These are phyloP conservation scores for Neltuma alba DNA, from an alignment of 306 rosid genomes.

Conservation along the genomic window DNA sequence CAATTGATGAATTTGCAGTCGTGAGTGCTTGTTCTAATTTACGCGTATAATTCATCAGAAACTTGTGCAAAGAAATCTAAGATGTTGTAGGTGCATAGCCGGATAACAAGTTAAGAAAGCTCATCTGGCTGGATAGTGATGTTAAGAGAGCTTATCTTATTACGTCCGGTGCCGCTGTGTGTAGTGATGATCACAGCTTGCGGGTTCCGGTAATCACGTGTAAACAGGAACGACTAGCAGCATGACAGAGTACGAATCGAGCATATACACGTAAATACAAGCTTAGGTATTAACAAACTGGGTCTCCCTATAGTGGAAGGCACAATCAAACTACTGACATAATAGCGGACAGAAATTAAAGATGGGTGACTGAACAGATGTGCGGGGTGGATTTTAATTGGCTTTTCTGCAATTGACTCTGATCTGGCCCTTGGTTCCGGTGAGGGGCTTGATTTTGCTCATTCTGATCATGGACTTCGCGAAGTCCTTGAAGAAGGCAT, in stretches of 20 bases:
- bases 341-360: background rate
- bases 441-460: constrained; percentile 59
- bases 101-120: background rate
- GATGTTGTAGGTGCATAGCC: background rate
- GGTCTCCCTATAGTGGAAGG: background rate
- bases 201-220: background rate
- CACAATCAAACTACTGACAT: constrained; percentile 1
- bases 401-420: constrained; percentile 60
- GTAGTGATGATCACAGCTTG: background rate
- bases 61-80: background rate
- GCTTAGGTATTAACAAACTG: background rate
- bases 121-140: background rate
- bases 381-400: constrained; percentile 31
- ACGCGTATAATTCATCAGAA: background rate
- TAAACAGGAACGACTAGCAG: constrained; percentile 10
- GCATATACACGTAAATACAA: background rate
- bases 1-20: constrained; percentile 1
- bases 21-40: background rate
- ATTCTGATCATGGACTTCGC: constrained; percentile 53
- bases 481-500: constrained; percentile 46
- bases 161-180: background rate
- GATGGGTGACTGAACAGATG: background rate
- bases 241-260: background rate
- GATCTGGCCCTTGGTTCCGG: constrained; percentile 57
- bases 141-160: background rate